phyloP scores from a whole-genome alignment of 192 early-diverging fungal species.

The Umbelopsis isabellina region DNA sequence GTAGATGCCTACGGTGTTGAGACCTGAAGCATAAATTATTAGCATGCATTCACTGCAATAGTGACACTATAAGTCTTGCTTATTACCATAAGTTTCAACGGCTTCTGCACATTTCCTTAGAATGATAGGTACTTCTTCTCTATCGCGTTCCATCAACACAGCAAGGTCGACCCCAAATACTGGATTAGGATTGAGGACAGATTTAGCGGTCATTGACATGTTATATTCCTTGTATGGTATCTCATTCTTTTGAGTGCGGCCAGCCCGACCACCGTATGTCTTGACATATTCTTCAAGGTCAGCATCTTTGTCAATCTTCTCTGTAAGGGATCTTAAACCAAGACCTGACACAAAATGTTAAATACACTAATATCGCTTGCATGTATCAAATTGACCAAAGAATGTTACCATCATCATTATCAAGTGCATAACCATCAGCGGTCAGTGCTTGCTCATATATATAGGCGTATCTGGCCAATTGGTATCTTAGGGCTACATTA shows the following conservation, averaged over 20 bases:
- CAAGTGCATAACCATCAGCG: constrained; percentile 68
- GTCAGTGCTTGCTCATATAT: constrained; percentile 78
- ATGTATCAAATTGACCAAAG: neutral
- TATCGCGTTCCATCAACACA: constrained; percentile 71
- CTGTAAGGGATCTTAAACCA: constrained; percentile 50
- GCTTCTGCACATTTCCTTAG: constrained; percentile 79
- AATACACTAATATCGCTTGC: neutral
- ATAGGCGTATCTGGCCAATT: constrained; percentile 79
- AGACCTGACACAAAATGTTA: constrained; percentile 27
- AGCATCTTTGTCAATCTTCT: constrained; percentile 62
- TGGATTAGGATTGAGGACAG: constrained; percentile 69
- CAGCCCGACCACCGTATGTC: constrained; percentile 29
- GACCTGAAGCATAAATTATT: constrained; percentile 35
- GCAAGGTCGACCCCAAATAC: constrained; percentile 85
- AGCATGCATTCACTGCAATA: neutral
- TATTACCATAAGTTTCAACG: constrained; percentile 70
- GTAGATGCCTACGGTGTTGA: constrained; percentile 86
- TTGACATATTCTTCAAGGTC: constrained; percentile 58
- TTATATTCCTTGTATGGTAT: constrained; percentile 50
- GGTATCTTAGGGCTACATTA: constrained; percentile 78
- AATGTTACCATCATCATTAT: constrained; percentile 36
- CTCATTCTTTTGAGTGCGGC: constrained; percentile 33
- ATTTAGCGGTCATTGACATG: constrained; percentile 54
- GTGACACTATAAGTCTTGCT: neutral
- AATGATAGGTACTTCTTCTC: constrained; percentile 73